A percentile compares a stretch with the other conserved stretches of the same genome.
phyloP scores from a whole-genome alignment of 768 basidiomycete genomes.

The Tulasnella sp. region DNA sequence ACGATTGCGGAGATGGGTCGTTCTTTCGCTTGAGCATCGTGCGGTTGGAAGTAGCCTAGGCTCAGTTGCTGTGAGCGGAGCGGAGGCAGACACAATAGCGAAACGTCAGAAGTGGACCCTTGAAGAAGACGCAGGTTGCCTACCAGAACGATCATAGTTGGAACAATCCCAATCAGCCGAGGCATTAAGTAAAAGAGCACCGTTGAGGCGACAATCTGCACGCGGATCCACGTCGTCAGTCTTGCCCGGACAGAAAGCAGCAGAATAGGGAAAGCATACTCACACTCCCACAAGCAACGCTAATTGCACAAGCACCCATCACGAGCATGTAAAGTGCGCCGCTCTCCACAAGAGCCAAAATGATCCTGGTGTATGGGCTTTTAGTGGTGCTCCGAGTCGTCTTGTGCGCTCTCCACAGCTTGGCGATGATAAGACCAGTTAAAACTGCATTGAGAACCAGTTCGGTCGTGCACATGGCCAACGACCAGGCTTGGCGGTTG shows the following conservation, averaged over 20 bases:
- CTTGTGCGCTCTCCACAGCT: constrained; percentile 2
- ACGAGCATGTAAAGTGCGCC: neutral
- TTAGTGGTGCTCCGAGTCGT: neutral
- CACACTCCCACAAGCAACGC: neutral
- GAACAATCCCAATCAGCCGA: neutral
- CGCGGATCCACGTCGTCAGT: neutral
- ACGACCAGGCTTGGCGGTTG: neutral
- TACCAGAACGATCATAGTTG: neutral
- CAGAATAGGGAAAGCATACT: neutral
- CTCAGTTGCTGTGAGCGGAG: neutral
- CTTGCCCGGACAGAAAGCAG: too few relatives aligned
- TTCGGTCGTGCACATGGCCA: neutral
- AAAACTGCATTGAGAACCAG: neutral
- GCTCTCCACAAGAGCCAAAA: neutral
- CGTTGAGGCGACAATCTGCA: neutral
- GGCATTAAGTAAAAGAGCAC: neutral
- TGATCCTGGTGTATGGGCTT: neutral
- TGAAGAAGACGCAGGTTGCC: neutral
- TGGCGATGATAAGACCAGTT: neutral
- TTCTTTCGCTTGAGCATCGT: neutral
- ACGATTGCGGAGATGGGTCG: neutral
- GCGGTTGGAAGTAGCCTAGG: neutral
- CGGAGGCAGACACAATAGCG: neutral
- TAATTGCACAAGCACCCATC: neutral
- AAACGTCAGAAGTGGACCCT: neutral